Evolutionary conservation across 805 yeast genomes (phyloP).

Genomic region (Wickerhamomyces pijperi): DNA sequence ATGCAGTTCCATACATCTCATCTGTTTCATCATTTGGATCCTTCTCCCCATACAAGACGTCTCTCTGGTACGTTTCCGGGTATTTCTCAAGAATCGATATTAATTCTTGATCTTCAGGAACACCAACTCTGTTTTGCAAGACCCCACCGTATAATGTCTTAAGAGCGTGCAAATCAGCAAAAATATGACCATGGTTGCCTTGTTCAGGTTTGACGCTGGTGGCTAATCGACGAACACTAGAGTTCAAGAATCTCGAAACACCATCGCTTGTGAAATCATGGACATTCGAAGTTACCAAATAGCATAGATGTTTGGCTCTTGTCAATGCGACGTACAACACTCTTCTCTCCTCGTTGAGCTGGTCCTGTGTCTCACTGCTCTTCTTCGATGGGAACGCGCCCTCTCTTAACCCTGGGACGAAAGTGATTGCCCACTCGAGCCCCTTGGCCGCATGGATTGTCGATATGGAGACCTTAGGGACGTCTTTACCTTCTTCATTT

Average conservation of each 20-base stretch:
- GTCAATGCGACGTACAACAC: constrained; percentile 84
- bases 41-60: no score
- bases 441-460: constrained; percentile 94
- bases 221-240: no score
- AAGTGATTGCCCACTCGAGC: constrained; percentile 89
- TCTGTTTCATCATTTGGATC: no score
- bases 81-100: not conserved
- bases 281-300: constrained; percentile 20
- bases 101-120: constrained; percentile 9
- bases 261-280: constrained; percentile 8
- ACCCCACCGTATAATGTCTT: constrained; percentile 3
- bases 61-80: no score
- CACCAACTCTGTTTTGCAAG: not conserved
- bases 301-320: constrained; percentile 56
- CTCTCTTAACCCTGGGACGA: constrained; percentile 62
- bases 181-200: no score
- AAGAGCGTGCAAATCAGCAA: not conserved
- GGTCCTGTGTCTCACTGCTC: constrained; percentile 23
- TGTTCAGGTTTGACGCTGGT: no score
- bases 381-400: constrained; percentile 53
- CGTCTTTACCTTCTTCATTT: constrained; percentile 12
- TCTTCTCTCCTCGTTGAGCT: constrained; percentile 67
- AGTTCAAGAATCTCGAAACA: constrained; percentile 7
- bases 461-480: constrained; percentile 41
- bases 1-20: no score